phyloP scores from a whole-genome alignment of 345 rosid genomes.

The Clausena lansium region DNA sequence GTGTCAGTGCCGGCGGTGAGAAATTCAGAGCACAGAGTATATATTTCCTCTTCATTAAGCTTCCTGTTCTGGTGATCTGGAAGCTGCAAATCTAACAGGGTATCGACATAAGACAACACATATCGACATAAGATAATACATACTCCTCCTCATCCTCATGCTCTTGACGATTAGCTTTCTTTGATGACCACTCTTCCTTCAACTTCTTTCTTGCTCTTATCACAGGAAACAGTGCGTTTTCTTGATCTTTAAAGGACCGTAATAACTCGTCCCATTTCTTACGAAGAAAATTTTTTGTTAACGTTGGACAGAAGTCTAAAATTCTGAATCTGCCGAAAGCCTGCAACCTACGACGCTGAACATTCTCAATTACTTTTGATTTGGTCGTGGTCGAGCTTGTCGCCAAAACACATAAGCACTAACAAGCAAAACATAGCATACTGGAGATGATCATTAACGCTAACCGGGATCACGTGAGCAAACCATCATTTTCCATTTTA shows the following conservation, averaged over 20 bases:
- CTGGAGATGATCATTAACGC: constrained; percentile 1
- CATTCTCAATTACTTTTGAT: background rate
- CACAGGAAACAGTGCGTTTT: background rate
- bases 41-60: background rate
- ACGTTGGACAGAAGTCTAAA: constrained; percentile 7
- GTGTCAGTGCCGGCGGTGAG: background rate
- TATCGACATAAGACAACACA: too few species aligned
- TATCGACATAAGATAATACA: background rate
- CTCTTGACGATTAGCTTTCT: background rate
- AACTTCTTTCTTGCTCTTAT: constrained; percentile 1
- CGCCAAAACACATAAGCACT: constrained; percentile 12
- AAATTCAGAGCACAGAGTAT: constrained; percentile 3
- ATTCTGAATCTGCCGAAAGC: background rate
- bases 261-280: background rate
- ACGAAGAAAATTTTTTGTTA: background rate
- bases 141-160: background rate
- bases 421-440: constrained; percentile 14
- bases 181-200: background rate
- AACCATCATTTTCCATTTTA: too few species aligned
- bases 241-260: background rate
- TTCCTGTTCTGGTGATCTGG: constrained; percentile 1
- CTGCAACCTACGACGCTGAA: background rate
- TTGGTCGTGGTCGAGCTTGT: background rate
- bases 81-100: background rate
- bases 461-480: background rate